Percentiles rank a stretch among this genome's conserved stretches.
These are phyloP conservation scores for Fonsecaea multimorphosa DNA, from an alignment of 2,329 filamentous ascomycete genomes.

Conservation along the genomic window DNA sequence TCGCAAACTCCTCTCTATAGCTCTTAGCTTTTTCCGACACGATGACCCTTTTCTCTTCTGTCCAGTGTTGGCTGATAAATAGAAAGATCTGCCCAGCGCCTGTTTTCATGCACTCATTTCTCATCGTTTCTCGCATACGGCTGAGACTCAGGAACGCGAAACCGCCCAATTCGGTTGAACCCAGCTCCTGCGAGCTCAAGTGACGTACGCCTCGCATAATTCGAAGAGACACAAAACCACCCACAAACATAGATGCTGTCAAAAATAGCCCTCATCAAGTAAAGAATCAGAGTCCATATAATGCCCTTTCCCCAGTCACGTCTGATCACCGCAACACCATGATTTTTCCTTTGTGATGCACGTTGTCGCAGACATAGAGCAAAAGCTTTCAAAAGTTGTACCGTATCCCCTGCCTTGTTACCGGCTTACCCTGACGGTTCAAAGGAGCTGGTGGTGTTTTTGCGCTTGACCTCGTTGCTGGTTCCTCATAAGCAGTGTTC, in stretches of 20 bases:
- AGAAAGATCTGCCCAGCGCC: background rate
- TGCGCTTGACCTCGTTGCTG: conserved; percentile 42
- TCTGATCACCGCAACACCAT: background rate
- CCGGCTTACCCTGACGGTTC: conserved; percentile 57
- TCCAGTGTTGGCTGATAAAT: background rate
- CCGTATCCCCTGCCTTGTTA: conserved; percentile 58
- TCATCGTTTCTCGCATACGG: background rate
- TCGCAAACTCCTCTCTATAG: background rate
- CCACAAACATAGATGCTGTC: conserved; percentile 4
- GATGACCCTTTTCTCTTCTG: conserved; percentile 1
- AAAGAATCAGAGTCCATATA: background rate
- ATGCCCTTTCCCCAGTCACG: background rate
- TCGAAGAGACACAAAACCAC: background rate
- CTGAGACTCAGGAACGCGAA: background rate
- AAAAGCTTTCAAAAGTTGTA: conserved; percentile 50
- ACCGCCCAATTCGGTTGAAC: background rate
- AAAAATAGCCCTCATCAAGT: background rate
- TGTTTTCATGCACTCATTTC: conserved; percentile 6
- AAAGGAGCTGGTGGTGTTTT: conserved; percentile 9
- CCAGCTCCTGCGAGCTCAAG: background rate
- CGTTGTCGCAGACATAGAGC: background rate
- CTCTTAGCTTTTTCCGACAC: background rate
- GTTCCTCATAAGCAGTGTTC: conserved; percentile 41
- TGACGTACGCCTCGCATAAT: background rate
- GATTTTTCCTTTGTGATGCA: background rate